Percentiles rank a stretch among this genome's conserved stretches.
Evolutionary conservation across 257 asterid species (phyloP).

Genomic region (Fraxinus quadrangulata): DNA sequence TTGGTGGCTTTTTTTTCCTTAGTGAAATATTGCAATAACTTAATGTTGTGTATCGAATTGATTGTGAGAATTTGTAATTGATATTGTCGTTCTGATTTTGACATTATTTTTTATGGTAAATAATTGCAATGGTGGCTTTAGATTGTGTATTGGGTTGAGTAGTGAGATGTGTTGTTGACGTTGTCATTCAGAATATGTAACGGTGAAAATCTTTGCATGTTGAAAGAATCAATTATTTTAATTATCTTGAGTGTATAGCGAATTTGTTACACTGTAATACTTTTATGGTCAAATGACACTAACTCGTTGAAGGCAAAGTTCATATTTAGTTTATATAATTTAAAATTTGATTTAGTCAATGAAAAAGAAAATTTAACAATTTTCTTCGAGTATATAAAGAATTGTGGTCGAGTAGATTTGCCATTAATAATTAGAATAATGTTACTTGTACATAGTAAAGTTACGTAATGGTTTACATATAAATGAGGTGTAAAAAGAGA

Average conservation of each 20-base stretch:
- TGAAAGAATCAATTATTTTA: background rate
- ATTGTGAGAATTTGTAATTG: background rate
- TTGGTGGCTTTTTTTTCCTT: no score
- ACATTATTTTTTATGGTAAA: background rate
- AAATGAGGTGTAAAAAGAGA: no score
- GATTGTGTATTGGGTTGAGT: no score
- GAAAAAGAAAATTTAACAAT: background rate
- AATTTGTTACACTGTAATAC: background rate
- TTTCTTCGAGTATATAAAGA: background rate
- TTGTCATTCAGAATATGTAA: background rate
- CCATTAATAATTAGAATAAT: no score
- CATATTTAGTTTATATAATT: no score
- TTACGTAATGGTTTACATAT: no score
- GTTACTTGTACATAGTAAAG: no score
- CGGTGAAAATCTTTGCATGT: background rate
- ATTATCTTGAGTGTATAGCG: background rate
- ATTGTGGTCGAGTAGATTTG: no score
- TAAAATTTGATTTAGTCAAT: no score
- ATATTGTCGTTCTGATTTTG: background rate
- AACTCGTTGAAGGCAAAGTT: background rate
- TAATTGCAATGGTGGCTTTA: background rate
- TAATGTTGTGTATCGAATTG: no score
- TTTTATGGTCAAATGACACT: no score
- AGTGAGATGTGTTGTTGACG: background rate
- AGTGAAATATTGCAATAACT: background rate